A percentile compares a stretch with the other conserved stretches of the same genome.
Evolutionary conservation across 2,329 filamentous ascomycete species (phyloP).

Genomic region (Colletotrichum higginsianum): DNA sequence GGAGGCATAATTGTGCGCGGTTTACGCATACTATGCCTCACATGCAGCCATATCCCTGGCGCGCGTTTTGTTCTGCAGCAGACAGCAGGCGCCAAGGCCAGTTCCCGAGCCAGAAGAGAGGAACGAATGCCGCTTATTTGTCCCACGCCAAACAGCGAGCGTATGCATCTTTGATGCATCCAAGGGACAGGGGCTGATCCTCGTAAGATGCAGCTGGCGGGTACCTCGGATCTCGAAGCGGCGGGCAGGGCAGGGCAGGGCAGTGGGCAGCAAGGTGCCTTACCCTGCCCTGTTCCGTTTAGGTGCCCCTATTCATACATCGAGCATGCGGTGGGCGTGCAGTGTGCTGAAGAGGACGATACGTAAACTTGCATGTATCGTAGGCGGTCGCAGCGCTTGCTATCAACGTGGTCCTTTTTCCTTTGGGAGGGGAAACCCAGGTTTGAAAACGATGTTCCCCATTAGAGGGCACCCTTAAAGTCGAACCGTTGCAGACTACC

Average conservation of each 20-base stretch:
- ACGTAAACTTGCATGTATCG: constrained; percentile 26
- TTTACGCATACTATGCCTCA: constrained; percentile 16
- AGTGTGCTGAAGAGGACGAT: constrained; percentile 2
- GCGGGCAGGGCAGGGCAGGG: constrained; percentile 6
- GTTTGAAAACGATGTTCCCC: constrained; percentile 16
- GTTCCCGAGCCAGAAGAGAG: constrained; percentile 35
- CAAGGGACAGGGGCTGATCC: constrained; percentile 32
- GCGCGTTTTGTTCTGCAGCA: constrained; percentile 39
- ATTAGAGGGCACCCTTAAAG: constrained; percentile 27
- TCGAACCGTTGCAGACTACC: constrained; percentile 18
- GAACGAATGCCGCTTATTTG: constrained; percentile 37
- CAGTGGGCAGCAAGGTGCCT: constrained; percentile 32
- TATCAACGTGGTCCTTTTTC: constrained; percentile 34
- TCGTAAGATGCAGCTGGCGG: constrained; percentile 38
- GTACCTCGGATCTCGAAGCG: constrained; percentile 41
- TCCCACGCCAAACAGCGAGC: constrained; percentile 27
- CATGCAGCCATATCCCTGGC: constrained; percentile 32
- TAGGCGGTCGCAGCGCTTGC: constrained; percentile 37
- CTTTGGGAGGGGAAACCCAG: constrained; percentile 19
- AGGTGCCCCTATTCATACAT: constrained; percentile 28
- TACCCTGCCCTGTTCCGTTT: constrained; percentile 16
- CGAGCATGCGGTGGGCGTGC: constrained; percentile 17
- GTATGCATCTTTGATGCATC: constrained; percentile 29
- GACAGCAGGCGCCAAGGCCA: constrained; percentile 33
- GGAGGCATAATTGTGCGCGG: constrained; percentile 28